phyloP scores from a whole-genome alignment of 2,329 filamentous ascomycete species.

The Aspergillus fischeri region DNA sequence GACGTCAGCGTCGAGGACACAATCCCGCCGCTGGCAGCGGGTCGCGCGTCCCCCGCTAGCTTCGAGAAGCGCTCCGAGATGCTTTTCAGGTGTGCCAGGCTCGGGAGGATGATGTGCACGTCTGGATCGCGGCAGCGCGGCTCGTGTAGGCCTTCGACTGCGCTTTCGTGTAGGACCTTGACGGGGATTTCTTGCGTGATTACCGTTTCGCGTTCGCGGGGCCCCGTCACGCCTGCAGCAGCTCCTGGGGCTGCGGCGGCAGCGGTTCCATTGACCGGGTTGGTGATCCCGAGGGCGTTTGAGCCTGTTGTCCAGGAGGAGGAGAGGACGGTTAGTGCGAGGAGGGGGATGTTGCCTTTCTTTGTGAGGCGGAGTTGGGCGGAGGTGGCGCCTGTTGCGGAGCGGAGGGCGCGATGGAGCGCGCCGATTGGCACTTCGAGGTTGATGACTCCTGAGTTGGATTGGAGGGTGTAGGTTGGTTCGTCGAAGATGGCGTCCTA shows the following conservation, averaged over 20 bases:
- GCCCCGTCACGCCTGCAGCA: conserved; percentile 44
- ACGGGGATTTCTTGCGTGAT: conserved; percentile 97
- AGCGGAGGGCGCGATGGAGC: conserved; percentile 86
- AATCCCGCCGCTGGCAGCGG: conserved; percentile 28
- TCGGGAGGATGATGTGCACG: conserved; percentile 86
- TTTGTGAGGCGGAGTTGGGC: conserved; percentile 88
- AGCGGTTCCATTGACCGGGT: conserved; percentile 27
- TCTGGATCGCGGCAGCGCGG: conserved; percentile 86
- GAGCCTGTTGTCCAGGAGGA: conserved; percentile 37
- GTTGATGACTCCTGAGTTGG: conserved; percentile 90
- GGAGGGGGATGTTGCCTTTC: conserved; percentile 78
- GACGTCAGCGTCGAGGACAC: conserved; percentile 17
- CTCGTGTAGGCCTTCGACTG: conserved; percentile 90
- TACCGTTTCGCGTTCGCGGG: conserved; percentile 77
- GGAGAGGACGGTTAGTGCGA: conserved; percentile 85
- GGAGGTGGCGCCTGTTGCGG: conserved; percentile 73
- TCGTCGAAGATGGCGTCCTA: conserved; percentile 81
- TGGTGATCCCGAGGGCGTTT: conserved; percentile 54
- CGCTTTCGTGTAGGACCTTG: conserved; percentile 75
- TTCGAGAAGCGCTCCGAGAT: conserved; percentile 95
- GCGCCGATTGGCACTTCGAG: conserved; percentile 87
- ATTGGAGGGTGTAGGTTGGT: conserved; percentile 73
- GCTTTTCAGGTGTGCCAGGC: conserved; percentile 81
- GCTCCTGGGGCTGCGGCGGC: conserved; percentile 33
- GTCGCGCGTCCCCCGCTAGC: conserved; percentile 46